Base-by-base conservation (phyloP, 1,284 basidiomycete genomes). In the Athelia psychrophila region DNA sequence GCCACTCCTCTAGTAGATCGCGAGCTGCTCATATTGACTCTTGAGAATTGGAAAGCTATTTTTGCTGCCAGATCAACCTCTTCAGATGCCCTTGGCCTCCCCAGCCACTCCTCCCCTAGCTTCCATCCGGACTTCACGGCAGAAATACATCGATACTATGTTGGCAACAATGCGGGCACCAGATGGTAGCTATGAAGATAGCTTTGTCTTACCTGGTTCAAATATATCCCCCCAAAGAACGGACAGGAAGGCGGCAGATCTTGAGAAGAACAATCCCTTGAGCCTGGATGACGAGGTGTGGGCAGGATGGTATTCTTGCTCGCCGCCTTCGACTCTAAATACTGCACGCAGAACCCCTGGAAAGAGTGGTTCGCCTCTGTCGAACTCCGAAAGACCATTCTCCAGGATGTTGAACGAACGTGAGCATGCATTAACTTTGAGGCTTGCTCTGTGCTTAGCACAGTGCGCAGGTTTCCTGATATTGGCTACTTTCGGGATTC, bases 331-430 rank as follows among this genome's bases (percentile, higher is more conserved):
- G 55, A 38, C n/a, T 18, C 27, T 20, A 50, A 36, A 22, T 47
- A 36, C 18, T 38, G 52, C 23, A 44, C 49, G 25, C 56, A 93
- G 84, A 95, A 94, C 67, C 94, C 94, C 13, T 97, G 95, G 95
- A 88, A 84, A 58, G 81, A 86, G 44, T 97, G 93, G 91, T 98
- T 97, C 65, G 76, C 84, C 16, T 83, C 91, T 32, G 78, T 94
- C 22, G 95, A 97, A 50, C 74, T 96, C 30, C 79, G 93, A 18
- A 93, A 88, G 64, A 90, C 84, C 3, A 96, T 98, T 50, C 71
- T 83, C 20, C 92, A 95, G 68, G 95, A 98, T 65, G 95, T 98
- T 0, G 91, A 95, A 60, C 79, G 95, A 61, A 97, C 95, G 82
- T 93, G 67, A 69, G 80, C 75, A 52, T 33, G 27, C 15, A 22